Evolutionary conservation across 2,329 filamentous ascomycete species (phyloP), one percentile per base, ranked within the genome.

Genomic region (Verticillium zaregamsianum): DNA sequence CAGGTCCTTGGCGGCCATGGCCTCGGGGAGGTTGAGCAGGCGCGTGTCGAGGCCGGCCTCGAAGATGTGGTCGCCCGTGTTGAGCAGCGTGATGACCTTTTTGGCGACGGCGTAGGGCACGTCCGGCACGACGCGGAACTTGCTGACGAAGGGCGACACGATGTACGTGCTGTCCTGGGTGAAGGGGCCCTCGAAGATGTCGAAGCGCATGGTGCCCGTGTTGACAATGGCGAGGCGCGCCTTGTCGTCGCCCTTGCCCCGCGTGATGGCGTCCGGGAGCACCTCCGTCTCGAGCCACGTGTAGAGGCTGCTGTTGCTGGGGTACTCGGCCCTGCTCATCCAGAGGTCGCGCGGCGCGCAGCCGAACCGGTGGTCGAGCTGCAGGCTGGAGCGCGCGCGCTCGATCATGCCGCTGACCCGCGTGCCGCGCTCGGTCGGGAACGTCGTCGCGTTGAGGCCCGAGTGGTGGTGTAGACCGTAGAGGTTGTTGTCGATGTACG

Each of bases 401-500:
- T 85, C 72, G 64, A 98, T 97, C 70, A 86, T 82, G 23, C 79
- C 74, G 55, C 87, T 92, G 14, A 93, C 89, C 60, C 90, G 89
- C 59, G 80, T 83, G 20, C 94, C 94, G 56, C 89, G 82, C 15
- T 88, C 79, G 0, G 94, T 97, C 1, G 86, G 82, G 71, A 98
- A 98, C 0, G 86, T 90, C 0, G 85, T 80, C 17, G 83, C 80
- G 67, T 94, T 88, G 33, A 90, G 85, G 0, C 86, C 86, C 2
- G 90, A 91, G 73, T 98, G 94, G 69, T 95, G 85, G 68, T 93
- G 84, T 63, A 96, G 83, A 1, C 93, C 95, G 64, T 87, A 90
- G 0, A 97, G 80, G 68, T 98, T 98, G 77, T 93, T 97, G 76
- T 98, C 94, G 64, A 98, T 94, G 75, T 97, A 98, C 63, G 89